Evolutionary conservation across 805 yeast species (phyloP).

Genomic region (Candida insectorum): DNA sequence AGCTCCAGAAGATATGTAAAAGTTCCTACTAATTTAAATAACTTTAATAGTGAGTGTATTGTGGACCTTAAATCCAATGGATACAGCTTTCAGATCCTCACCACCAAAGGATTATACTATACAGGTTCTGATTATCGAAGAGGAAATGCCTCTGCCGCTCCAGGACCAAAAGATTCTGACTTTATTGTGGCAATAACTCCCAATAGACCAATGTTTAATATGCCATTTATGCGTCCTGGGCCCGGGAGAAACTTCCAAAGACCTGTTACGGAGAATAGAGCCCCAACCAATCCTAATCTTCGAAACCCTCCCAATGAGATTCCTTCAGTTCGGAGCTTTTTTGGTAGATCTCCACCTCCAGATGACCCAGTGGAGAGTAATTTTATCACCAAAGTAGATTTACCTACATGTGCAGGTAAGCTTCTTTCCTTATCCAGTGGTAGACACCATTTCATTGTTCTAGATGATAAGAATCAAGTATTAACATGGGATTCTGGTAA

Average conservation of each 20-base stretch:
- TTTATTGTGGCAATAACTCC: neutral
- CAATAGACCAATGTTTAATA: neutral
- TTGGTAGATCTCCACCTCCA: neutral
- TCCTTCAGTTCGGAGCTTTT: conserved; percentile 9
- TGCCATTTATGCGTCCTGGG: no score
- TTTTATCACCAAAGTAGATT: conserved; percentile 21
- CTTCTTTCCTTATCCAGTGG: conserved; percentile 58
- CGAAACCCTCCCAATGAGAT: conserved; percentile 20
- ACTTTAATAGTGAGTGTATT: conserved; percentile 31
- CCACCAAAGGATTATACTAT: conserved; percentile 53
- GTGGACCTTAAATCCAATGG: conserved; percentile 62
- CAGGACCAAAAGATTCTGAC: conserved; percentile 22
- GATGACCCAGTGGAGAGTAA: conserved; percentile 15
- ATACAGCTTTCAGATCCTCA: conserved; percentile 56
- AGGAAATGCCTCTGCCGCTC: conserved; percentile 15
- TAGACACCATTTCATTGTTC: conserved; percentile 58
- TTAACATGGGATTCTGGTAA: conserved; percentile 63
- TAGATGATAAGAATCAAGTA: conserved; percentile 46
- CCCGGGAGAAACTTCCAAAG: neutral
- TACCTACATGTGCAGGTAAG: conserved; percentile 18
- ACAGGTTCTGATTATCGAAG: conserved; percentile 43
- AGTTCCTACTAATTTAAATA: conserved; percentile 35
- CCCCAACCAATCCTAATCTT: conserved; percentile 16
- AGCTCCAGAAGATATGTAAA: conserved; percentile 25
- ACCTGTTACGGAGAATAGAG: neutral